Base-by-base conservation (phyloP, 129 eudicot species). In the Apium graveolens region DNA sequence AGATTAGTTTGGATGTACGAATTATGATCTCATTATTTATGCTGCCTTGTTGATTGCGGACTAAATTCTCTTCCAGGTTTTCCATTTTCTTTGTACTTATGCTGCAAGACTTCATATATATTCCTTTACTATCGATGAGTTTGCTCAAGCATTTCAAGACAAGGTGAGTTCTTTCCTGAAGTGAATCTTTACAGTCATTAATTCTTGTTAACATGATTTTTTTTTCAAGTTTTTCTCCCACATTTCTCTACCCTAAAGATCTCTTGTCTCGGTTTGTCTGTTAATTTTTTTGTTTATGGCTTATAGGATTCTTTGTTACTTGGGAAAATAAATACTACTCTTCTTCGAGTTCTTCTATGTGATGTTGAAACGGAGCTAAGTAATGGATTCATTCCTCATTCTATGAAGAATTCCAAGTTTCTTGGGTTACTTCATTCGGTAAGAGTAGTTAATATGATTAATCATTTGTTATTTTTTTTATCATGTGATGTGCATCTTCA, bases 81-180 rank as follows among this genome's bases (percentile, higher is more conserved):
- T 87, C 89, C 96, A 89, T 84, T 95, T 95, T 70, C 80, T 95
- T 68, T 87, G 87, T 85, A 91, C 97, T 26, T 92, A 92, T 81
- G 97, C 96, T 77, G 89, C 76, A 80, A 83, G 83, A 68, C 78
- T 92, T n/a, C 74, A 86, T 75, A 80, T 86, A 60, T 46, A 78
- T 75, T 84, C 99, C 65, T 90, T 95, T 84, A 95, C 93, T 68
- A 69, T 95, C 38, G 97, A 95, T 80, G 99, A 91, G 84, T 88
- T 95, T 82, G 91, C 91, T 3, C 89, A 88, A 69, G 86, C 99
- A 63, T 92, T 95, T 81, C 82, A 83, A 68, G 97, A 92, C 72
- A 88, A 92, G 94, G 99, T 89, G 78, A 80, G 89, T 80, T 74
- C 72, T 74, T 76, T 73, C 70, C 37, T 49, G 24, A 45, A 66